Base-by-base conservation (phyloP, 2,329 filamentous ascomycete species). In the Pseudogymnoascus verrucosus region DNA sequence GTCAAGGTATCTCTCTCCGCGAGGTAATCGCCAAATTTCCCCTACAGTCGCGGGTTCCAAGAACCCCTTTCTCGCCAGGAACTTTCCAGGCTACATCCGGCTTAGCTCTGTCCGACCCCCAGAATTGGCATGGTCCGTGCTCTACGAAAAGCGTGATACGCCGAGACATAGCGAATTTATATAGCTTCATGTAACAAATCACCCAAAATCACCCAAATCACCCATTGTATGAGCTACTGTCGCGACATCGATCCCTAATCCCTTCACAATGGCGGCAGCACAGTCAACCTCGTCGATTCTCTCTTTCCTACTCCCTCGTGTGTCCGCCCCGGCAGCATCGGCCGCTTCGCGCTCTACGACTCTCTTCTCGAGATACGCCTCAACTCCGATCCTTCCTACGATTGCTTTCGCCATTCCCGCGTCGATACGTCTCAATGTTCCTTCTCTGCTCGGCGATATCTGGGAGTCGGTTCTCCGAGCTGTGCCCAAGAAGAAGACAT, bases 401-500 rank as follows among this genome's bases (percentile, higher is more conserved):
- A 74, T 86, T 34, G 78, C 83, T 14, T 78, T 88, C 65, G 78
- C 85, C 5, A 75, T 89, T 40, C 85, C 89, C 23, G 79, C 83
- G 11, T 77, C 79, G 40, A 79, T 90, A 68, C 81, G 77, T 23
- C 75, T 86, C 68, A 84, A 79, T 60, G 79, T 93, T 61, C 87
- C 89, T 5, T 83, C 83, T 4, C 73, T 92, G n/a, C 78, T 96
- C 21, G 87, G 85, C 63, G 90, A 89, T 67, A 87, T 99, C 71
- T 98, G 93, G 93, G 93, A 97, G 69, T 92, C 90, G 5, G 84
- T 99, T 54, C 82, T 99, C 69, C 88, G 88, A 68, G 95, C 95
- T 1, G 95, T 98, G 14, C 95, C 95, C 4, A 99, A 99, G 84
- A 98, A 96, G 80, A 99, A 98, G 84, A 96, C 92, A 36, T 97